Evolutionary conservation across 2,329 filamentous ascomycete genomes (phyloP).

Genomic region (Proliferodiscus dingleyae): DNA sequence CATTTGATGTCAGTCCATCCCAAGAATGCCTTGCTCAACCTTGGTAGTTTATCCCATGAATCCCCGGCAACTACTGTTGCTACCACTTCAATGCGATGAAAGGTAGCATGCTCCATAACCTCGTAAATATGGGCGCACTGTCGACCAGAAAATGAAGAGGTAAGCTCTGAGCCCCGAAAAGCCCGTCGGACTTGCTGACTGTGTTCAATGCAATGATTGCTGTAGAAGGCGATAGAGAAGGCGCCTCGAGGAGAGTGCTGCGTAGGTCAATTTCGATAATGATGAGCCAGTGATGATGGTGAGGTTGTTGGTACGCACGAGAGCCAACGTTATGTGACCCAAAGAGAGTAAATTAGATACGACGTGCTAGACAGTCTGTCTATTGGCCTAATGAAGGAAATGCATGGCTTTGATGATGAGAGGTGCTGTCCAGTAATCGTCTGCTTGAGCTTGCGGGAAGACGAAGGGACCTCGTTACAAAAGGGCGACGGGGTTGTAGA

Average conservation of each 20-base stretch:
- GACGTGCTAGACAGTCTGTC: constrained; percentile 40
- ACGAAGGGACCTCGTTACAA: constrained; percentile 16
- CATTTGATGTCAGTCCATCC: constrained; percentile 38
- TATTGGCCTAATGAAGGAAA: constrained; percentile 40
- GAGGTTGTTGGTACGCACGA: constrained; percentile 35
- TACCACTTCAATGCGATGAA: constrained; percentile 35
- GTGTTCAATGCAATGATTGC: constrained; percentile 39
- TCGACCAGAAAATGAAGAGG: constrained; percentile 37
- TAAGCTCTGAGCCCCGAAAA: constrained; percentile 36
- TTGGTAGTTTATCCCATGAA: constrained; percentile 34
- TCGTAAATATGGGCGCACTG: constrained; percentile 33
- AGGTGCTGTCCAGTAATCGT: constrained; percentile 17
- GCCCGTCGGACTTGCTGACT: constrained; percentile 37
- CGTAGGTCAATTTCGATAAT: constrained; percentile 33
- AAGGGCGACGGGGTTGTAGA: constrained; percentile 13
- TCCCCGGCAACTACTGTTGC: constrained; percentile 38
- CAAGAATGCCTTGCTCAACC: constrained; percentile 35
- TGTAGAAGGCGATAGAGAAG: constrained; percentile 25
- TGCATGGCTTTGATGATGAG: constrained; percentile 30
- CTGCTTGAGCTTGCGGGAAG: constrained; percentile 14
- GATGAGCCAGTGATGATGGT: constrained; percentile 34
- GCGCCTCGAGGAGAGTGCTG: constrained; percentile 24
- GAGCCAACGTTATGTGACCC: constrained; percentile 36
- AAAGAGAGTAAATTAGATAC: constrained; percentile 36
- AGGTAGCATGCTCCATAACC: constrained; percentile 30